Evolutionary conservation across 2,329 filamentous ascomycete species (phyloP).

Genomic region (Fusarium sp.): DNA sequence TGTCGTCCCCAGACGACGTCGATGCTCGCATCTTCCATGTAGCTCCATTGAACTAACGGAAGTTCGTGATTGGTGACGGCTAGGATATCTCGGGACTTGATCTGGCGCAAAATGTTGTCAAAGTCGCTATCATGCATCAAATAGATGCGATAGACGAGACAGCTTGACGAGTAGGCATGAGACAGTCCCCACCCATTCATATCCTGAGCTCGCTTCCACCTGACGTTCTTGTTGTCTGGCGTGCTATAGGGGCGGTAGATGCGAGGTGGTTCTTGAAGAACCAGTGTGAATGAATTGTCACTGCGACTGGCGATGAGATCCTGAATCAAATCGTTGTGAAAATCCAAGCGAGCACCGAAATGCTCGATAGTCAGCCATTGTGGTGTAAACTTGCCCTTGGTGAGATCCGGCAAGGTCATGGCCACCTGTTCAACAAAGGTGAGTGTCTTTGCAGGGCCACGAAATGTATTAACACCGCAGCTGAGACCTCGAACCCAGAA

Average conservation of each 20-base stretch:
- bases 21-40: slow-evolving; percentile 37
- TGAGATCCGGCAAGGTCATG: background rate
- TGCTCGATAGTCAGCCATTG: slow-evolving; percentile 29
- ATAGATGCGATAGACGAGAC: slow-evolving; percentile 58
- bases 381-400: slow-evolving; percentile 22
- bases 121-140: background rate
- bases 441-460: slow-evolving; percentile 45
- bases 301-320: slow-evolving; percentile 56
- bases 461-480: slow-evolving; percentile 63
- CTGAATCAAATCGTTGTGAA: slow-evolving; percentile 62
- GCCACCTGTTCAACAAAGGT: slow-evolving; percentile 58
- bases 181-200: slow-evolving; percentile 38
- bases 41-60: slow-evolving; percentile 21
- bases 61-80: slow-evolving; percentile 41
- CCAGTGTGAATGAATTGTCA: slow-evolving; percentile 59
- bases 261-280: slow-evolving; percentile 63
- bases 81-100: slow-evolving; percentile 41
- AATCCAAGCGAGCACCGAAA: slow-evolving; percentile 53
- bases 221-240: slow-evolving; percentile 3
- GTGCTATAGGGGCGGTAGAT: slow-evolving; percentile 54
- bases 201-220: slow-evolving; percentile 47
- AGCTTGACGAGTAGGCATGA: slow-evolving; percentile 48
- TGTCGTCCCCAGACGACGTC: slow-evolving; percentile 28
- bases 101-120: slow-evolving; percentile 26
- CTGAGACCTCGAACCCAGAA: slow-evolving; percentile 46